phyloP scores from a whole-genome alignment of 148 eudicot genomes.

The Cornus controversa region DNA sequence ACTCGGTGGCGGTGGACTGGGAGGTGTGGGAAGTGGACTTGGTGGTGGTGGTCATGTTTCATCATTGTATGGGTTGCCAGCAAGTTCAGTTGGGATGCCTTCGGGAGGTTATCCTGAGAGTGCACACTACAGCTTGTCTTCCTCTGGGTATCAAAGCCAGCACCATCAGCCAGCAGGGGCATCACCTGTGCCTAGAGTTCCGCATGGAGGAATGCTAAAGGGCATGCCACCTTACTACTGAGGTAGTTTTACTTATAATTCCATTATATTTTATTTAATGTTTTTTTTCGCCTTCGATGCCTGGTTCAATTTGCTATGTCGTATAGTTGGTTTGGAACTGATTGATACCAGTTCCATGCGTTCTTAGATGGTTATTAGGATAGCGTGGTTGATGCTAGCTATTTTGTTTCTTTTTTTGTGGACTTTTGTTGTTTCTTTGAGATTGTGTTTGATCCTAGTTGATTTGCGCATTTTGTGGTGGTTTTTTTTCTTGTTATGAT shows the following conservation, averaged over 20 bases:
- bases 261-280: background rate
- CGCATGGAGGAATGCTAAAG: conserved; percentile 57
- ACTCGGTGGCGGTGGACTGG: too few relatives aligned
- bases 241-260: conserved; percentile 39
- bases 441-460: background rate
- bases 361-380: background rate
- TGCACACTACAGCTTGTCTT: conserved; percentile 51
- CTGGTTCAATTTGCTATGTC: conserved; percentile 7
- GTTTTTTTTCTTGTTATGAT: background rate
- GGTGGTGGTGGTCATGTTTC: conserved; percentile 28
- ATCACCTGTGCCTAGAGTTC: conserved; percentile 62
- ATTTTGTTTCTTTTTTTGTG: background rate
- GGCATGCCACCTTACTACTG: conserved; percentile 54
- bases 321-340: background rate
- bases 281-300: background rate
- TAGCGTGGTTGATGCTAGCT: background rate
- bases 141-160: conserved; percentile 52
- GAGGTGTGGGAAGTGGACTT: too few relatives aligned
- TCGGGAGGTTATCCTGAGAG: conserved; percentile 33
- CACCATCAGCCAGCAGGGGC: conserved; percentile 56
- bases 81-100: conserved; percentile 36
- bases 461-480: background rate
- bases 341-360: background rate
- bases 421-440: background rate
- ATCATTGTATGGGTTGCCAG: conserved; percentile 49